phyloP scores from a whole-genome alignment of 208 protist species.

The Leishmania aethiopica region DNA sequence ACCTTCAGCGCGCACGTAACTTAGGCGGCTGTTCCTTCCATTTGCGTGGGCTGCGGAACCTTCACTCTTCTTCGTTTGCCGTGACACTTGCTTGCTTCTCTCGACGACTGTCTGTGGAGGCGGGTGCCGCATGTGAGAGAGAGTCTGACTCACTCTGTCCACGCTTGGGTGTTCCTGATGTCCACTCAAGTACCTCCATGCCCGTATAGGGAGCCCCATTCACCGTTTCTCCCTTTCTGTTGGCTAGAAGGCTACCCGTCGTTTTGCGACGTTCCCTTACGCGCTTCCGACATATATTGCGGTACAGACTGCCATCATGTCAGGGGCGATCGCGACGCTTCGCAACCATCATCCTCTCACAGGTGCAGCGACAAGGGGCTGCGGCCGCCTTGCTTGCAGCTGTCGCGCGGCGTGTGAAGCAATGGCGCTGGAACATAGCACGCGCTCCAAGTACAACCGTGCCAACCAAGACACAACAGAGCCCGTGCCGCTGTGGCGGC shows the following conservation, averaged over 20 bases:
- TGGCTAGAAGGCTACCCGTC: not conserved
- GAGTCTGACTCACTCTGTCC: not conserved
- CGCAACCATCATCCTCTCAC: not conserved
- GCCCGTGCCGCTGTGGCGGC: not conserved
- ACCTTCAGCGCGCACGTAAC: not conserved
- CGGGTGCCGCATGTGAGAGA: too few species aligned
- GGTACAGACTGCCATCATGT: not conserved
- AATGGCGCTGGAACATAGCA: not conserved
- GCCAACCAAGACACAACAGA: not conserved
- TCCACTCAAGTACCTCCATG: not conserved
- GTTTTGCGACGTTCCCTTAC: not conserved
- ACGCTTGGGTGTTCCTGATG: not conserved
- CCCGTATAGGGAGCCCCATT: not conserved
- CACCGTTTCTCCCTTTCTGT: not conserved
- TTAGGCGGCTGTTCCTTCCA: too few species aligned
- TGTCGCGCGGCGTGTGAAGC: not conserved
- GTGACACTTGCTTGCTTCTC: not conserved
- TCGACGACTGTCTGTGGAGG: not conserved
- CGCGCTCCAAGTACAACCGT: too few species aligned
- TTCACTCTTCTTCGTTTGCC: too few species aligned
- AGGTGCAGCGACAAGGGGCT: not conserved
- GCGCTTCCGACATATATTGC: not conserved
- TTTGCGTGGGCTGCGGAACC: not conserved
- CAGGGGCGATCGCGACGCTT: not conserved
- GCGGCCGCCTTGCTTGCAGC: not conserved